Evolutionary conservation across 805 yeast genomes (phyloP).

Genomic region (Cyberlindnera americana): DNA sequence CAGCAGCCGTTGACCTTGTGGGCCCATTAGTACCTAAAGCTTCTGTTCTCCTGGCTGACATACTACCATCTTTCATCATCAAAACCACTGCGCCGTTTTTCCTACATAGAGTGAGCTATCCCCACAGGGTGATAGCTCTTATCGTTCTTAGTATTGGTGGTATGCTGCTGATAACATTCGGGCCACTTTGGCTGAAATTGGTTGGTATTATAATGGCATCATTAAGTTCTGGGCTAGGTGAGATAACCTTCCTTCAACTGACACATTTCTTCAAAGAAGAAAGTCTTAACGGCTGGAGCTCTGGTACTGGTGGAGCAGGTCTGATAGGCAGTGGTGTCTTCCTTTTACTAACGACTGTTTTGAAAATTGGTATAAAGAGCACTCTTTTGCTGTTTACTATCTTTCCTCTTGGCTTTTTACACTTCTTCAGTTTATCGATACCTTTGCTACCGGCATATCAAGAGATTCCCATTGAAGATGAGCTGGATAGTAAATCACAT

Average conservation of each 20-base stretch:
- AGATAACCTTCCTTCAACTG: constrained; percentile 79
- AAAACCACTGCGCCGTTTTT: constrained; percentile 78
- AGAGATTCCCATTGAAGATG: too few relatives aligned
- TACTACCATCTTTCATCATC: constrained; percentile 72
- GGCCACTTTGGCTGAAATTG: constrained; percentile 39
- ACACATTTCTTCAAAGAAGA: constrained; percentile 66
- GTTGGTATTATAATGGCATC: constrained; percentile 80
- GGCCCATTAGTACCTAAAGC: constrained; percentile 85
- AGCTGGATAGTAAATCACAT: too few relatives aligned
- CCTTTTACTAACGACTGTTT: constrained; percentile 66
- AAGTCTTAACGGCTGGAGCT: constrained; percentile 83
- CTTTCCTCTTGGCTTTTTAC: constrained; percentile 50
- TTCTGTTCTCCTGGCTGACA: constrained; percentile 78
- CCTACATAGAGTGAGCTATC: constrained; percentile 62
- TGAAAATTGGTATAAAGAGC: constrained; percentile 49
- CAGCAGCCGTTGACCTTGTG: constrained; percentile 90
- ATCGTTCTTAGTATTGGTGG: constrained; percentile 64
- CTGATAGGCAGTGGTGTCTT: constrained; percentile 73
- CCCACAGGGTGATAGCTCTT: constrained; percentile 47
- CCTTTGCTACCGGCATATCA: too few relatives aligned
- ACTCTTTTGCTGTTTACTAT: constrained; percentile 57
- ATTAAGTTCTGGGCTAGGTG: constrained; percentile 85
- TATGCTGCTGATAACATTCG: constrained; percentile 57
- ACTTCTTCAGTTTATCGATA: constrained; percentile 33
- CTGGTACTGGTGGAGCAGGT: constrained; percentile 98